Evolutionary conservation across 139 green algal species (phyloP).

Genomic region (Closterium sp.): DNA sequence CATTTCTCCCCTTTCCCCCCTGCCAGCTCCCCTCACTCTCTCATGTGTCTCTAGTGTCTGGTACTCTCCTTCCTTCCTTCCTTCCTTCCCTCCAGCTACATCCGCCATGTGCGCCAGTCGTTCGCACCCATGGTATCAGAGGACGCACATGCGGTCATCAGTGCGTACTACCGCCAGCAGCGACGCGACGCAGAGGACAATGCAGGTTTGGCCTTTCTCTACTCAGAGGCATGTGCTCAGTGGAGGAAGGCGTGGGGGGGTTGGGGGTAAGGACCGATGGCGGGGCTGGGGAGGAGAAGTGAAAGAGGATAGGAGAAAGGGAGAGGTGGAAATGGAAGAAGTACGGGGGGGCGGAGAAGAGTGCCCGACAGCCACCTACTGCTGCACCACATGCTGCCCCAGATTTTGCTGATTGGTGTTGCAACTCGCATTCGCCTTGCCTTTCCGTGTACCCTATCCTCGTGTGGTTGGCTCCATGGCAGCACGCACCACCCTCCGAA

Average conservation of each 20-base stretch:
- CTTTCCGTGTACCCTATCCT: neutral
- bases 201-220: neutral
- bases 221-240: neutral
- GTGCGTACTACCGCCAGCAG: slow-evolving; percentile 72
- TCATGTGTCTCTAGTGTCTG: neutral
- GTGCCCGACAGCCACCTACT: too few relatives aligned
- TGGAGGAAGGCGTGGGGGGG: neutral
- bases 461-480: neutral
- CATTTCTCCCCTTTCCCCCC: neutral
- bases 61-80: neutral
- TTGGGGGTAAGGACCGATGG: too few relatives aligned
- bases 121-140: slow-evolving; percentile 58
- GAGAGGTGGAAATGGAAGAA: neutral
- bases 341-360: neutral
- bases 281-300: neutral
- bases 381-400: neutral
- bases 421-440: neutral
- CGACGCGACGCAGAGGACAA: neutral
- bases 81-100: slow-evolving; percentile 59
- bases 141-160: slow-evolving; percentile 63
- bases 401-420: neutral
- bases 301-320: neutral
- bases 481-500: slow-evolving; percentile 69
- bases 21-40: neutral
- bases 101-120: slow-evolving; percentile 64